Percentiles rank a stretch among this genome's conserved stretches.
Evolutionary conservation across 148 eudicot genomes (phyloP).

Genomic region (Talinum fruticosum): DNA sequence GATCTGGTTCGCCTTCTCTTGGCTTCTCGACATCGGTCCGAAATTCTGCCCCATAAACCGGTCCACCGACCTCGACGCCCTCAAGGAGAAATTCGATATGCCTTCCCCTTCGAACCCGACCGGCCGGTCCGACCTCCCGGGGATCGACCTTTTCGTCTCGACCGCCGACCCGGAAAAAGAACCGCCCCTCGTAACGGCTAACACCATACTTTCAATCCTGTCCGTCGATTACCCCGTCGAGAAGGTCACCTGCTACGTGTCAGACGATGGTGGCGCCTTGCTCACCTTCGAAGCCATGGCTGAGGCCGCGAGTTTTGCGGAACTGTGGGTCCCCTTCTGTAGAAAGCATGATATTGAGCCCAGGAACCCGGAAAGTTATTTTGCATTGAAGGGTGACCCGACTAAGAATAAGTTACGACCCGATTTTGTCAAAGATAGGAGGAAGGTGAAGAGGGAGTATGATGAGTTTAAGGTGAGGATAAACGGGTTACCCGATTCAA

Average conservation of each 20-base stretch:
- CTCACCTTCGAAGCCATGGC: constrained; percentile 89
- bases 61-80: constrained; percentile 47
- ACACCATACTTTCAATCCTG: constrained; percentile 77
- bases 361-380: constrained; percentile 79
- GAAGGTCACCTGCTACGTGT: constrained; percentile 69
- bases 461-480: constrained; percentile 91
- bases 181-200: constrained; percentile 78
- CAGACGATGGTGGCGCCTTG: constrained; percentile 87
- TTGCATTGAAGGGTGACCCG: constrained; percentile 68
- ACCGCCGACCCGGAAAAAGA: constrained; percentile 92
- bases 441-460: constrained; percentile 80
- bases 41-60: constrained; percentile 73
- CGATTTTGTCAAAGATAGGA: constrained; percentile 86
- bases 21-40: constrained; percentile 83
- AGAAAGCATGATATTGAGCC: constrained; percentile 85
- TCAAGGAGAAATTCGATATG: constrained; percentile 70
- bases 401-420: constrained; percentile 67
- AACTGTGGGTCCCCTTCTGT: constrained; percentile 88
- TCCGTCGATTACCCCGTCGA: constrained; percentile 80
- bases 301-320: constrained; percentile 85
- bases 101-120: constrained; percentile 72
- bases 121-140: constrained; percentile 85
- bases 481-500: constrained; percentile 76
- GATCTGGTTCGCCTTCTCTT: constrained; percentile 80
- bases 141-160: constrained; percentile 78